A percentile compares a stretch with the other conserved stretches of the same genome.
phyloP scores from a whole-genome alignment of 441 rosid species.

The Flueggea neowawraea region DNA sequence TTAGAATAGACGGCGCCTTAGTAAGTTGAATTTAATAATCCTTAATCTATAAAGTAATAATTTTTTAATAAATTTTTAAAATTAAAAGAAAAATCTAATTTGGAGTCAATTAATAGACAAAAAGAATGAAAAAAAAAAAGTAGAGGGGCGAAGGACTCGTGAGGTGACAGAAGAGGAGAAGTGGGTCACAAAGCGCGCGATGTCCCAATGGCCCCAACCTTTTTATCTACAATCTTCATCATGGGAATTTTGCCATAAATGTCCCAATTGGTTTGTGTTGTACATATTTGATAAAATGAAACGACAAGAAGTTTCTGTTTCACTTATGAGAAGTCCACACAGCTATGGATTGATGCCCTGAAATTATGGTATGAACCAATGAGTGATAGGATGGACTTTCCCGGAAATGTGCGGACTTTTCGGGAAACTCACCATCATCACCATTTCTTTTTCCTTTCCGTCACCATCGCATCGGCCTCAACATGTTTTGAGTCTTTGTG shows the following conservation, averaged over 20 bases:
- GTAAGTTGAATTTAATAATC: too few species aligned
- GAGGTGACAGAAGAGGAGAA: slow-evolving; percentile 44
- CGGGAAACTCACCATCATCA: slow-evolving; percentile 26
- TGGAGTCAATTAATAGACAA: neutral
- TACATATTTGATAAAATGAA: slow-evolving; percentile 6
- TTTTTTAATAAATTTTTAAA: too few species aligned
- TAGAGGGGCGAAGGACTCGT: slow-evolving; percentile 17
- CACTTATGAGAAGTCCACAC: slow-evolving; percentile 10
- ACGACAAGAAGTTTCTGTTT: slow-evolving; percentile 1
- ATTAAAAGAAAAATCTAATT: too few species aligned
- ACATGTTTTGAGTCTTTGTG: too few species aligned
- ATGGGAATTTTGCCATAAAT: slow-evolving; percentile 32
- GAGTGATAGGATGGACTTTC: slow-evolving; percentile 51
- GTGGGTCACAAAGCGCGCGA: slow-evolving; percentile 82
- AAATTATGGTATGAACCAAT: slow-evolving; percentile 62
- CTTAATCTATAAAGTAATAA: too few species aligned
- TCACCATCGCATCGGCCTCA: slow-evolving; percentile 1
- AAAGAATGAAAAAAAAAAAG: neutral
- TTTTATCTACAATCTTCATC: slow-evolving; percentile 10
- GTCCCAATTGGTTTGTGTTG: slow-evolving; percentile 9
- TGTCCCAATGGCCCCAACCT: slow-evolving; percentile 28
- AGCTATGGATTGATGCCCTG: slow-evolving; percentile 36
- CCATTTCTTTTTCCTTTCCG: neutral
- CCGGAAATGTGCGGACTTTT: slow-evolving; percentile 38
- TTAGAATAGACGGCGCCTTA: too few species aligned